These are phyloP conservation scores for Arachnomyces sp. DNA, from an alignment of 2,329 filamentous ascomycete species.

Conservation along the genomic window DNA sequence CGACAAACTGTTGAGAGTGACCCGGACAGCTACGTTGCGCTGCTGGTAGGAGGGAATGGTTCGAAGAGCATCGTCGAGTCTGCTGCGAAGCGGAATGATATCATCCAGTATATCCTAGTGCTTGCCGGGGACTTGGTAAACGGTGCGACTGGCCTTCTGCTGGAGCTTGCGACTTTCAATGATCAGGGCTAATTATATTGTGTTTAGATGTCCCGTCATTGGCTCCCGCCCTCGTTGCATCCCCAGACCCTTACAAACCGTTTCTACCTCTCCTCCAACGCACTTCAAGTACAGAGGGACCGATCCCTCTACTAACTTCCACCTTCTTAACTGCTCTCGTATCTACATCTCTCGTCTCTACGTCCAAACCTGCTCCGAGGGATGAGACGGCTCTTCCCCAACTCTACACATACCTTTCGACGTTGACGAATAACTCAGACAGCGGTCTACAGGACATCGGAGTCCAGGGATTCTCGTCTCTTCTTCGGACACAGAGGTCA, in stretches of 20 bases:
- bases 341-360: conserved; percentile 52
- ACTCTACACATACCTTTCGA: conserved; percentile 77
- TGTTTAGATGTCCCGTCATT: conserved; percentile 68
- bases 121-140: conserved; percentile 80
- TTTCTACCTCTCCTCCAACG: conserved; percentile 79
- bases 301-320: conserved; percentile 81
- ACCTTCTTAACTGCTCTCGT: conserved; percentile 77
- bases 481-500: conserved; percentile 66
- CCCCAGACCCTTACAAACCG: conserved; percentile 62
- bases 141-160: conserved; percentile 44
- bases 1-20: conserved; percentile 73
- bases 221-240: conserved; percentile 64
- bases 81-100: conserved; percentile 75
- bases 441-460: conserved; percentile 91
- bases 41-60: conserved; percentile 64
- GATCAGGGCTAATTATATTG: background rate
- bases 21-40: conserved; percentile 65
- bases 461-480: conserved; percentile 78
- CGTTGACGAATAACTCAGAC: conserved; percentile 75
- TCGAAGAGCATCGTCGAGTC: conserved; percentile 73
- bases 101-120: conserved; percentile 91
- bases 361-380: conserved; percentile 51
- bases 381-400: conserved; percentile 70
- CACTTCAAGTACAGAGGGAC: conserved; percentile 73
- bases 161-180: background rate